Evolutionary conservation across 805 yeast species (phyloP), one percentile per base, ranked within the genome.

Genomic region (Saturnispora besseyi): DNA sequence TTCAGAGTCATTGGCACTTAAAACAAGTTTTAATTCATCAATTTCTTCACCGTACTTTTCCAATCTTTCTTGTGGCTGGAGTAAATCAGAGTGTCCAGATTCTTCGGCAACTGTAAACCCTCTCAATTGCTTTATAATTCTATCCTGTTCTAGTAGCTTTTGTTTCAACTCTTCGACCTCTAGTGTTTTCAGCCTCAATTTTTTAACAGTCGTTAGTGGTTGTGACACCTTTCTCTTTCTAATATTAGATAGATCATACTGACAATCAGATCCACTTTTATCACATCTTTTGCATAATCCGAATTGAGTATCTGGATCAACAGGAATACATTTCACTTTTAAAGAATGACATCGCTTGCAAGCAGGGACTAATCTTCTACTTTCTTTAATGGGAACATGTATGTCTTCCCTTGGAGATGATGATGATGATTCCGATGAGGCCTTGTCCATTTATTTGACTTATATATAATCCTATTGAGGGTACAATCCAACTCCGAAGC

Each of bases 321-420:
- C 71, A 0, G 96, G 93, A 7, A 84, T 79, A 65, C 97, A 89
- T 57, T 84, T 80, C 32, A 89, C 96, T 61, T 89, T 89, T 46
- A 87, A 72, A 0, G 85, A 63, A 59, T 91, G 95, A 61, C 97
- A 89, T n/a, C 78, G 70, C 55, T 76, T 78, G 62, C 87, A 81
- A 1, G 86, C 86, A 12, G 77, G 79, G 0, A 82, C 65, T 45
- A 81, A 58, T 49, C 80, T 60, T 43, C 59, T 59, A 5, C 15
- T 29, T 11, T 26, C 38, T 13, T 33, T 34, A 37, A 7, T 38
- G 18, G 2, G 11, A 22, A 5, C n/a, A 4, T 10, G 28, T 12
- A 15, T 10, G n/a, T n/a, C 30, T 8, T 12, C 29, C 12, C 10
- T 24, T 13, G 8, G 30, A 4, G 18, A 38, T 3, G 15, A 21